Base-by-base conservation (phyloP, 225 moss, liverwort and hornwort genomes). In the Sphagnum tenellum region DNA sequence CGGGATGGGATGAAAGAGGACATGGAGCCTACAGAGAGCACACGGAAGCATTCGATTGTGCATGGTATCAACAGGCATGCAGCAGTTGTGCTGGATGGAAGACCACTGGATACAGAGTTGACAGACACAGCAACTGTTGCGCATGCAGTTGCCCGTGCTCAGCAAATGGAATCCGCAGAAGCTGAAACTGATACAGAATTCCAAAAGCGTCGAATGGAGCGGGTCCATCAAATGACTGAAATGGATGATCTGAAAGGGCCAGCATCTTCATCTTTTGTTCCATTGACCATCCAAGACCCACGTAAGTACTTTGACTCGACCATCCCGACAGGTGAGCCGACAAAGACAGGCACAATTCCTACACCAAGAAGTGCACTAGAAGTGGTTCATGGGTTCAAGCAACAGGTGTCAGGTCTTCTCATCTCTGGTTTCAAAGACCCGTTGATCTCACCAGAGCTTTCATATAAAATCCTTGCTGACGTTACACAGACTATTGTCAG, bases 21-120 rank as follows among this genome's bases (percentile, higher is more conserved):
- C 47, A 77, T 79, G 11, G 89, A 86, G 64, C 78, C 78, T 67
- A 61, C 47, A 10, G 70, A 75, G 58, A 83, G 71, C 70, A 67
- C 74, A 7, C 82, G 84, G 57, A 81, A 79, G 60, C 92, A 92
- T 63, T 92, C 79, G 64, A 96, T 96, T 48, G 82, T 96, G 66
- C 92, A 83, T 63, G 95, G 92, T 48, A 92, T 96, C 50, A 96
- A 96, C 53, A 84, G 95, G 69, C 95, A 96, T 62, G 92, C 92
- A 44, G 95, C 95, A 7, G 92, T 96, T 60, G 95, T 96, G 68
- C 84, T 96, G 2, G 95, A 92, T 70, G 95, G 95, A 63, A 79
- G 85, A 64, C 82, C 81, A 60, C 50, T 95, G 71, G 82, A 83
- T 66, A 48, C 75, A 10, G 84, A 80, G 70, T 75, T 86, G 8